Base-by-base conservation (phyloP, 1,284 basidiomycete species). In the Heliocybe sulcata region DNA sequence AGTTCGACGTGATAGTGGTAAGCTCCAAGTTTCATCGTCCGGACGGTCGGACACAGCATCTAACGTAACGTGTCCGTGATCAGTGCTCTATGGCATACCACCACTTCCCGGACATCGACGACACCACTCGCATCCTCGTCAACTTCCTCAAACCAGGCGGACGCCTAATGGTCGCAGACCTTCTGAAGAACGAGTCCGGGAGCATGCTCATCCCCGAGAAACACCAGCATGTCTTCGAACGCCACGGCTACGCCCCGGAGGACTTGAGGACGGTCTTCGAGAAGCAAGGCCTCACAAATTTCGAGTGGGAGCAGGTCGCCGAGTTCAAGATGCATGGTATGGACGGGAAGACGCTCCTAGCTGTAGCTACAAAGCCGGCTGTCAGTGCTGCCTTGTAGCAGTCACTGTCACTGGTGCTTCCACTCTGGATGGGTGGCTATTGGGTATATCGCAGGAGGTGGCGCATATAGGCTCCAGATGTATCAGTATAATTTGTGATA, bases 11-110 rank as follows among this genome's bases (percentile, higher is more conserved):
- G 29, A 72, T 86, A 54, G 73, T 84, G 16, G 81, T 83, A 58
- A 60, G 76, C 8, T 10, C 2, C 47, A 22, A 12, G 11, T 45
- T 23, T 45, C 11, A 19, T 8, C 27, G 4, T 45, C 25, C 45
- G 19, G 25, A 14, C 19, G 9, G 12, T 33, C 51, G 9, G 19
- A 14, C n/a, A n/a, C n/a, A n/a, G n/a, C n/a, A 8, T 14, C n/a
- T 22, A 14, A 23, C 33, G 3, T 25, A 4, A 45, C 14, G 19
- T 10, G 11, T 4, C 4, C 35, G 26, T 25, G 4, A 38, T 1
- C 55, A 90, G 87, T 90, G 87, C 63, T 72, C 77, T 4, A 73
- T 77, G 55, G 73, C 87, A 1, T 90, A 85, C 61, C 87, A 90
- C 61, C 88, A 90, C 63, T 76, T 90, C 59, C 58, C 69, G 1